phyloP scores from a whole-genome alignment of 129 eudicot genomes.

The Mikania micrantha region DNA sequence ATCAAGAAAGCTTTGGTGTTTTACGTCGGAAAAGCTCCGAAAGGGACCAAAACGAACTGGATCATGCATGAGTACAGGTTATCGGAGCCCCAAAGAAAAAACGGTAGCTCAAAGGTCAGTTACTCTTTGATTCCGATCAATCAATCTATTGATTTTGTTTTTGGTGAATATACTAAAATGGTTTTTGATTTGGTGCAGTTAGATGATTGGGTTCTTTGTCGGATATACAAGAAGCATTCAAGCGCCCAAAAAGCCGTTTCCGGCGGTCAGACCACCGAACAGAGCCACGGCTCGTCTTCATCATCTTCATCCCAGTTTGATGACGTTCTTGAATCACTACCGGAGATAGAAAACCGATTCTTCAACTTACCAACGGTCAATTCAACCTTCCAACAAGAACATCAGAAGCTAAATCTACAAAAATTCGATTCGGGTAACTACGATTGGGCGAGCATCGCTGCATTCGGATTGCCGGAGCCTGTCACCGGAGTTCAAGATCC shows the following conservation, averaged over 20 bases:
- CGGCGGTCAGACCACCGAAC: constrained; percentile 41
- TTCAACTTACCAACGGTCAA: constrained; percentile 51
- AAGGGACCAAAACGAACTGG: constrained; percentile 92
- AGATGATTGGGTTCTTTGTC: constrained; percentile 96
- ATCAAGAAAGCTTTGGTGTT: constrained; percentile 89
- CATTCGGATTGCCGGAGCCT: constrained; percentile 58
- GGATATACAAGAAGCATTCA: constrained; percentile 88
- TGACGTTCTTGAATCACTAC: constrained; percentile 64
- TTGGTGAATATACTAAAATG: not conserved
- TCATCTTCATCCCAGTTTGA: constrained; percentile 78
- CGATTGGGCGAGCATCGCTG: constrained; percentile 76
- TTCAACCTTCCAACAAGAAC: constrained; percentile 42
- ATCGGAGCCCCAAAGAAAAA: constrained; percentile 51
- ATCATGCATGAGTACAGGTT: constrained; percentile 95
- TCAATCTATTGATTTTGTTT: not conserved
- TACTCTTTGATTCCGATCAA: too few species aligned
- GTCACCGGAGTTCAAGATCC: constrained; percentile 25
- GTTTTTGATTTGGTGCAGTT: constrained; percentile 34
- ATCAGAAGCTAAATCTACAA: constrained; percentile 49
- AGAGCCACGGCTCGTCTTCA: constrained; percentile 62
- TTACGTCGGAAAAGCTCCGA: constrained; percentile 87
- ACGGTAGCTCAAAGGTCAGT: constrained; percentile 58
- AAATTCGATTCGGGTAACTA: constrained; percentile 57
- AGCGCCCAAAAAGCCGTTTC: constrained; percentile 45
- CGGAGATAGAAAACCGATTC: constrained; percentile 51